phyloP scores from a whole-genome alignment of 257 asterid genomes.

The Solanum appendiculatum region DNA sequence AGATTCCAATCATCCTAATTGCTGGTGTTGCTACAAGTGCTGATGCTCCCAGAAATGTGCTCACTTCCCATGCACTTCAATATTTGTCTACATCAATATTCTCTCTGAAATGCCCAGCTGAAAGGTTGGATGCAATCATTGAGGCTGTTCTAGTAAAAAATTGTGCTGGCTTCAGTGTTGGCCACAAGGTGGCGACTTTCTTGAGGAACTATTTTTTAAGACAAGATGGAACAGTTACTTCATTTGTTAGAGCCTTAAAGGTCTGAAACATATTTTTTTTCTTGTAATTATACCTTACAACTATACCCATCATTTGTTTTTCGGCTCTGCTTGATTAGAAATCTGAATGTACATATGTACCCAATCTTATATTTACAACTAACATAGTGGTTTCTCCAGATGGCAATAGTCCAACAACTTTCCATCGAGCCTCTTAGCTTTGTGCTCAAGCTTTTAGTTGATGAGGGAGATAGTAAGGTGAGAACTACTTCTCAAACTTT shows the following conservation, averaged over 20 bases:
- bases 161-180: slow-evolving; percentile 52
- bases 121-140: slow-evolving; percentile 74
- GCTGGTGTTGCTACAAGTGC: slow-evolving; percentile 80
- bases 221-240: slow-evolving; percentile 88
- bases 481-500: slow-evolving; percentile 3
- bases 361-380: neutral
- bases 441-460: slow-evolving; percentile 20
- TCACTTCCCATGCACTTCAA: slow-evolving; percentile 51
- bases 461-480: slow-evolving; percentile 42
- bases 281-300: neutral
- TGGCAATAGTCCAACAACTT: slow-evolving; percentile 61
- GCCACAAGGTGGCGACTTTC: slow-evolving; percentile 56
- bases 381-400: slow-evolving; percentile 34
- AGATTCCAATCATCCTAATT: slow-evolving; percentile 66
- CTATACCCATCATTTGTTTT: slow-evolving; percentile 7
- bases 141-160: slow-evolving; percentile 60
- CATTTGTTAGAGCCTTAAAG: slow-evolving; percentile 77
- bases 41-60: slow-evolving; percentile 50
- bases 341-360: neutral
- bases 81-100: slow-evolving; percentile 49
- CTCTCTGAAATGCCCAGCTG: slow-evolving; percentile 62
- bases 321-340: neutral
- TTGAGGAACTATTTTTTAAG: slow-evolving; percentile 70
- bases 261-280: slow-evolving; percentile 21
- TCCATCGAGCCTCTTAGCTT: slow-evolving; percentile 45